These are phyloP conservation scores for Pneumocystis carinii DNA, from an alignment of 1,139 yeast species.

Conservation along the genomic window DNA sequence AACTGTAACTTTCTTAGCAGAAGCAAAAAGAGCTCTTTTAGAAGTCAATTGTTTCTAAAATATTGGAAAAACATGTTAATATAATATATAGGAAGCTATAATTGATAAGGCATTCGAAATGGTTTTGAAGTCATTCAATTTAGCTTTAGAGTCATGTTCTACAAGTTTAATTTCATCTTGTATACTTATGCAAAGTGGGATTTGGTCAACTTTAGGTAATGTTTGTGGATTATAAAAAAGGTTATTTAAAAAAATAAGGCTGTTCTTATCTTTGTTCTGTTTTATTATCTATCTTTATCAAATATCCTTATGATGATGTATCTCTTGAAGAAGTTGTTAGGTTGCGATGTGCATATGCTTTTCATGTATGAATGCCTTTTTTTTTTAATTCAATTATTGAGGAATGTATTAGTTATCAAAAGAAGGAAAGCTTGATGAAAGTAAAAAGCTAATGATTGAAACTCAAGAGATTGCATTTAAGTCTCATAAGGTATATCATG, in stretches of 20 bases:
- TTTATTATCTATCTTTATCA: not conserved
- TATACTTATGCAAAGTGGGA: not conserved
- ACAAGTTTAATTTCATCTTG: not conserved
- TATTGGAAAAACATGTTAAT: not conserved
- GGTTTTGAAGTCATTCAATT: not conserved
- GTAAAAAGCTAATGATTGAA: not conserved
- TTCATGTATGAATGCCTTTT: not conserved
- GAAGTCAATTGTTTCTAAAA: not conserved
- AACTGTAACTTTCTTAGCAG: constrained; percentile 13
- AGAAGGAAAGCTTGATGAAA: constrained; percentile 5
- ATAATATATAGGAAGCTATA: not conserved
- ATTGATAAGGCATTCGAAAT: not conserved
- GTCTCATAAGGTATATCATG: constrained; percentile 4
- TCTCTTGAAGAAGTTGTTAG: constrained; percentile 1
- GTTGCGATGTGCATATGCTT: constrained; percentile 8
- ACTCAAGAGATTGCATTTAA: not conserved
- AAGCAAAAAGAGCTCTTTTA: constrained; percentile 10
- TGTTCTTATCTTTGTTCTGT: not conserved
- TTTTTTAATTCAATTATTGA: not conserved
- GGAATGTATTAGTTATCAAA: not conserved
- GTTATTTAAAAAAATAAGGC: not conserved
- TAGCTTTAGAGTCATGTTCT: not conserved
- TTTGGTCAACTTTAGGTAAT: not conserved
- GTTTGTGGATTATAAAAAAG: not conserved
- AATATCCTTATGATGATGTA: not conserved